A percentile compares a stretch with the other conserved stretches of the same genome.
Conservation (phyloP, 352 stramenopile genomes). For the Phytophthora crassamura region DNA sequence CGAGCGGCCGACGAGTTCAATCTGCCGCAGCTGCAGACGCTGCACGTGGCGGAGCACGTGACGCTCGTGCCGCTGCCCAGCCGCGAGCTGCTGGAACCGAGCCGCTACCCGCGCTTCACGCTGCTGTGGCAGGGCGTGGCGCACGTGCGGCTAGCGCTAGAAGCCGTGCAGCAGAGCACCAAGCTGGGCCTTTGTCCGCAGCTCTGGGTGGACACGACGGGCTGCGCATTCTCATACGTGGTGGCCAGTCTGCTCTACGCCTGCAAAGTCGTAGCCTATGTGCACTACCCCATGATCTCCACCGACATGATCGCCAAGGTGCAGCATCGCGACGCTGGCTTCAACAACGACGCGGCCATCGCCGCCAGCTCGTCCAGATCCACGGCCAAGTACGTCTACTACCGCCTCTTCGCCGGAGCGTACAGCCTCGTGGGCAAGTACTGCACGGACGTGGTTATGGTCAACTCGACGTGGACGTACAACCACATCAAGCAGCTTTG, state of each 20-base stretch:
- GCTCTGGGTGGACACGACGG: conserved; percentile 98
- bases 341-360: conserved; percentile 95
- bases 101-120: conserved; percentile 91
- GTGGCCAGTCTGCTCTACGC: conserved; percentile 88
- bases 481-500: conserved; percentile 96
- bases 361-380: conserved; percentile 83
- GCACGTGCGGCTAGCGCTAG: conserved; percentile 91
- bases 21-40: conserved; percentile 70
- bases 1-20: conserved; percentile 88
- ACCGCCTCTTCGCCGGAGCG: conserved; percentile 92
- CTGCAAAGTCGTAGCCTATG: conserved; percentile 94
- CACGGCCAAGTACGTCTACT: conserved; percentile 95
- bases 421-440: conserved; percentile 93
- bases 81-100: conserved; percentile 77
- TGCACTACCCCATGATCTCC: conserved; percentile 99
- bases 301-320: conserved; percentile 98
- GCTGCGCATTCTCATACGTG: conserved; percentile 97
- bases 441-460: conserved; percentile 92
- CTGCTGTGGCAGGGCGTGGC: conserved; percentile 96
- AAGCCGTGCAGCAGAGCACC: conserved; percentile 78
- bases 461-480: conserved; percentile 99
- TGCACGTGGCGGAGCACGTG: conserved; percentile 57
- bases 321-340: conserved; percentile 87
- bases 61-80: conserved; percentile 81
- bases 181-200: conserved; percentile 68